Conservation (phyloP, 345 rosid genomes). For the Hevea brasiliensis region DNA sequence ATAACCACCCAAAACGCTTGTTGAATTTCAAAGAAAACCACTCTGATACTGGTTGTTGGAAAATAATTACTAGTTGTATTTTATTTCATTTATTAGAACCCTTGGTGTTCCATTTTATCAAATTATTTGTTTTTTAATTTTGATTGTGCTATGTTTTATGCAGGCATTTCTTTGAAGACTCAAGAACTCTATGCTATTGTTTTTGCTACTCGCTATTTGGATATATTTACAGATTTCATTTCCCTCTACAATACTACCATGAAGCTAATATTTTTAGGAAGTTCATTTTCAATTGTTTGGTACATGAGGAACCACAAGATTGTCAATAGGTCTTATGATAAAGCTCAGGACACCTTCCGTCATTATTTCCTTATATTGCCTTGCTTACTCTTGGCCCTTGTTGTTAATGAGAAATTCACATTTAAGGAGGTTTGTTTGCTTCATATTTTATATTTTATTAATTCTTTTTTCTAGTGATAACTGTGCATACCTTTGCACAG, state of each 20-base stretch:
- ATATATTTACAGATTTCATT: slow-evolving; percentile 65
- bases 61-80: background rate
- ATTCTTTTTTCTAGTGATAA: background rate
- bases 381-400: slow-evolving; percentile 63
- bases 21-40: too few species aligned
- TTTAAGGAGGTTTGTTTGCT: slow-evolving; percentile 51
- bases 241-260: slow-evolving; percentile 70
- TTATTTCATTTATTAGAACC: background rate
- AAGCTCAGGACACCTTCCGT: slow-evolving; percentile 63
- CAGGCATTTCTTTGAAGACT: slow-evolving; percentile 88
- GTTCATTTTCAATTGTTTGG: slow-evolving; percentile 83
- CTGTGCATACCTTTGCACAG: background rate
- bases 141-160: background rate
- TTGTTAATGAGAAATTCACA: slow-evolving; percentile 64
- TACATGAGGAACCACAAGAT: slow-evolving; percentile 71
- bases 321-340: slow-evolving; percentile 68
- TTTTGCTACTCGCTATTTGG: slow-evolving; percentile 72
- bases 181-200: slow-evolving; percentile 80
- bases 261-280: slow-evolving; percentile 82
- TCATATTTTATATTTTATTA: background rate
- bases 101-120: background rate
- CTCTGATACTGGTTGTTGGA: background rate
- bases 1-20: background rate
- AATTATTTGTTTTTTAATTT: background rate
- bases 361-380: slow-evolving; percentile 54